phyloP scores from a whole-genome alignment of 1,139 yeast genomes.

The Spathaspora sp. region DNA sequence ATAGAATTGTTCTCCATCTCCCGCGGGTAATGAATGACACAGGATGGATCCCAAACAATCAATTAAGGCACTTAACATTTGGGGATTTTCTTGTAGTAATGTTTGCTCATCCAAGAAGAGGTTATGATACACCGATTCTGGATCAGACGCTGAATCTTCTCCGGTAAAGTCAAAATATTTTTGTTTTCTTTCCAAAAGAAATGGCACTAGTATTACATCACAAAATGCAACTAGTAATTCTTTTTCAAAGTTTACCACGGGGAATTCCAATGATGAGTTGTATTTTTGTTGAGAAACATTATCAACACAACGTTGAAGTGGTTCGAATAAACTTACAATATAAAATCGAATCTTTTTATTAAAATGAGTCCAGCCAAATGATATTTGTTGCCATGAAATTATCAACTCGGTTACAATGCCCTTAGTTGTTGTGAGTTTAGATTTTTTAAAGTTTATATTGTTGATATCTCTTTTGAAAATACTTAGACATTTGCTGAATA shows the following conservation, averaged over 20 bases:
- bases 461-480: constrained; percentile 24
- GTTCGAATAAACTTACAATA: constrained; percentile 30
- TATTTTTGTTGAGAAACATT: background rate
- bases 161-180: background rate
- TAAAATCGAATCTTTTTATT: constrained; percentile 30
- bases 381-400: constrained; percentile 22
- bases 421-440: constrained; percentile 7
- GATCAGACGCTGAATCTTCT: background rate
- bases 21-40: background rate
- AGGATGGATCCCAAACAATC: constrained; percentile 7
- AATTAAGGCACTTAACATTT: background rate
- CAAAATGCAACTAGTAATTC: constrained; percentile 31
- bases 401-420: constrained; percentile 3
- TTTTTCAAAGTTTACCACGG: constrained; percentile 24
- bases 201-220: constrained; percentile 31
- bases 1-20: constrained; percentile 2
- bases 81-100: constrained; percentile 3
- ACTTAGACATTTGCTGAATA: constrained; percentile 26
- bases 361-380: constrained; percentile 33
- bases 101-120: constrained; percentile 1
- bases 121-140: background rate
- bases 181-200: constrained; percentile 19
- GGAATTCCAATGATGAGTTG: background rate
- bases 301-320: constrained; percentile 24
- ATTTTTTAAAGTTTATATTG: constrained; percentile 1